Evolutionary conservation across 1,139 yeast species (phyloP).

Genomic region (Saccharomycopsis hybrid): DNA sequence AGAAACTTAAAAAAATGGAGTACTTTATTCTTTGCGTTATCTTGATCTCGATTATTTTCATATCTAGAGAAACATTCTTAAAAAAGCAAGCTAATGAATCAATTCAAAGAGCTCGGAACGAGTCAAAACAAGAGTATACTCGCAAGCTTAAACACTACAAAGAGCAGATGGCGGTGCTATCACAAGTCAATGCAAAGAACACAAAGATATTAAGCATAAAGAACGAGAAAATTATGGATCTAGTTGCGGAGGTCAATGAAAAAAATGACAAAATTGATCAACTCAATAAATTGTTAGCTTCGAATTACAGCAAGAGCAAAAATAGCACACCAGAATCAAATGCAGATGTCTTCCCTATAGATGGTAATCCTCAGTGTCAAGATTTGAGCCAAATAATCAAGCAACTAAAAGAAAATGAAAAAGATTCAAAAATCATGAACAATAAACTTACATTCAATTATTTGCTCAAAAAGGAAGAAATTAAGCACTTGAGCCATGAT

Average conservation of each 20-base stretch:
- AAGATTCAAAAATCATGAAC: slow-evolving; percentile 6
- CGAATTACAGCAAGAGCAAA: not conserved
- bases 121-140: not conserved
- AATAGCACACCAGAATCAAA: not conserved
- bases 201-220: slow-evolving; percentile 6
- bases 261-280: slow-evolving; percentile 6
- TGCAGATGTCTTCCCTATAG: too few species aligned
- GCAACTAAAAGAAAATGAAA: not conserved
- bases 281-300: not conserved
- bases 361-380: too few species aligned
- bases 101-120: not conserved
- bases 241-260: slow-evolving; percentile 5
- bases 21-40: not conserved
- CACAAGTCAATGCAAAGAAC: slow-evolving; percentile 2
- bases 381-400: not conserved
- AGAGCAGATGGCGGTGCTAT: not conserved
- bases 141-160: slow-evolving; percentile 1
- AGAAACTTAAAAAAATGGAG: too few species aligned
- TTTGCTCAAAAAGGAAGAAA: slow-evolving; percentile 14
- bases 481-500: slow-evolving; percentile 12
- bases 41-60: not conserved
- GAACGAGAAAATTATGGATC: slow-evolving; percentile 11
- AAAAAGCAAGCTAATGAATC: not conserved
- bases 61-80: not conserved
- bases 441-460: slow-evolving; percentile 14